These are phyloP conservation scores for Nakataea oryzae DNA, from an alignment of 2,329 filamentous ascomycete species.

Conservation along the genomic window DNA sequence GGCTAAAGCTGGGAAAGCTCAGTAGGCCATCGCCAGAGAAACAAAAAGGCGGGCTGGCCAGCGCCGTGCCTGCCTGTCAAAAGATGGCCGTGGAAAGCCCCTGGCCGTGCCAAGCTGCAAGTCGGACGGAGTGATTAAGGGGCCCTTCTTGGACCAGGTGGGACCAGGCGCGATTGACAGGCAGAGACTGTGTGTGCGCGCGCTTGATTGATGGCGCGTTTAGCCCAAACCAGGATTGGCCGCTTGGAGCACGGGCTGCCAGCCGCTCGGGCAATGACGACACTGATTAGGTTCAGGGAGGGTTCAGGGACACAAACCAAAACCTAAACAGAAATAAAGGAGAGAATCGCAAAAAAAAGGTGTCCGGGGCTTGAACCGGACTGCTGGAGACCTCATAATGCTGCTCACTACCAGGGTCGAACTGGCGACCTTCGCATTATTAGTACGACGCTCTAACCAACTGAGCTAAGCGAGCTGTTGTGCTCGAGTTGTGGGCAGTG, in stretches of 20 bases:
- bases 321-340: not conserved
- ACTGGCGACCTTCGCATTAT: constrained; percentile 3
- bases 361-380: not conserved
- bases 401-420: constrained; percentile 3
- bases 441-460: constrained; percentile 3
- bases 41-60: no score
- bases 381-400: not conserved
- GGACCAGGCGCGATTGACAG: not conserved
- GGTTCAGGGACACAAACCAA: not conserved
- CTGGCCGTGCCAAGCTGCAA: not conserved
- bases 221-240: no score
- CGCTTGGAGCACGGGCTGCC: no score
- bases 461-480: constrained; percentile 2
- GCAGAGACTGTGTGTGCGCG: not conserved
- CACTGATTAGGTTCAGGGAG: no score
- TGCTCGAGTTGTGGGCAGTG: not conserved
- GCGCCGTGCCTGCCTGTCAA: no score
- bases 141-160: not conserved
- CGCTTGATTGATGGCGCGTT: not conserved
- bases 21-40: no score
- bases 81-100: not conserved
- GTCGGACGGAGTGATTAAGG: not conserved
- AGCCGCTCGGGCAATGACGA: no score
- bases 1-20: no score
- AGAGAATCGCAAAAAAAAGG: not conserved